phyloP scores from a whole-genome alignment of 108 stramenopile genomes.

The Epithemia pelagica region DNA sequence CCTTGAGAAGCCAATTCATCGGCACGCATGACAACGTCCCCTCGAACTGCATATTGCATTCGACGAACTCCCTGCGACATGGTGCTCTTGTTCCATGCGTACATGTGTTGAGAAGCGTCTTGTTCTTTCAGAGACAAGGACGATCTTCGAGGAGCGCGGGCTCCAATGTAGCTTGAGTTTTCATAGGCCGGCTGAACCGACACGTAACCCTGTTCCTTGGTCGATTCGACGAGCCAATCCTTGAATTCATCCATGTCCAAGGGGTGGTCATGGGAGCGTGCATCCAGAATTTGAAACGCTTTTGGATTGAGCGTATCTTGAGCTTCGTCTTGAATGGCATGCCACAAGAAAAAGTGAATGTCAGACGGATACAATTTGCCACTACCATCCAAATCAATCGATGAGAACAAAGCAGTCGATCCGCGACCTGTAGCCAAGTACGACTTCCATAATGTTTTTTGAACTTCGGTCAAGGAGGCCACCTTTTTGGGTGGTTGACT shows the following conservation, averaged over 20 bases:
- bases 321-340: conserved; percentile 21
- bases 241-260: conserved; percentile 28
- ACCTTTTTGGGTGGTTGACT: no score
- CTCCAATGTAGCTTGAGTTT: conserved; percentile 5
- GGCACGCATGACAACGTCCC: conserved; percentile 60
- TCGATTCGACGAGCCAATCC: conserved; percentile 54
- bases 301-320: not conserved
- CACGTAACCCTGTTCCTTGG: conserved; percentile 36
- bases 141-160: not conserved
- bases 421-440: conserved; percentile 58
- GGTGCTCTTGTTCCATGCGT: conserved; percentile 27
- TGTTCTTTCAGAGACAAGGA: no score
- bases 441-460: conserved; percentile 33
- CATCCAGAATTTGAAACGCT: conserved; percentile 14
- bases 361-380: conserved; percentile 35
- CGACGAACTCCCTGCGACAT: conserved; percentile 21
- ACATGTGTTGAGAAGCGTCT: conserved; percentile 2
- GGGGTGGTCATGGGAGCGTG: conserved; percentile 16
- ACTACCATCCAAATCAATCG: conserved; percentile 45
- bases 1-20: conserved; percentile 47
- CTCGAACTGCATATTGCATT: conserved; percentile 78
- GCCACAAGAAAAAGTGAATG: conserved; percentile 46
- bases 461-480: not conserved
- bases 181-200: conserved; percentile 31
- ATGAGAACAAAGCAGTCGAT: conserved; percentile 46